Evolutionary conservation across 2,329 filamentous ascomycete genomes (phyloP).

Genomic region (Monilinia aucupariae): DNA sequence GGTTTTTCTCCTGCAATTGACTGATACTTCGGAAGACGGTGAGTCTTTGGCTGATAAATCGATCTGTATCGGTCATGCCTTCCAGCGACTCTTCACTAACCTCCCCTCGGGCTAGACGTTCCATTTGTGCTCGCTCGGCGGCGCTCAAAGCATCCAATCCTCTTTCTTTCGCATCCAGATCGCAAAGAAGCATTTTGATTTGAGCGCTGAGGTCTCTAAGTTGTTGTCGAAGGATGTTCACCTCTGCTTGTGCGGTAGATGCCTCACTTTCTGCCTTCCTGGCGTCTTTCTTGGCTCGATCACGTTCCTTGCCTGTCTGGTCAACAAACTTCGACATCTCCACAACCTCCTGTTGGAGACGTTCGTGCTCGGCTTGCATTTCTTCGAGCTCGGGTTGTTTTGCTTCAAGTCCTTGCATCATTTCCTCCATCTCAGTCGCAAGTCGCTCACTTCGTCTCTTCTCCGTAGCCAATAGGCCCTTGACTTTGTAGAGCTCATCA

Average conservation of each 20-base stretch:
- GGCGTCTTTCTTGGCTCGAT: constrained; percentile 69
- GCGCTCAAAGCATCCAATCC: constrained; percentile 65
- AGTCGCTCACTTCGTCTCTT: constrained; percentile 70
- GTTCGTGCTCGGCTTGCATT: constrained; percentile 71
- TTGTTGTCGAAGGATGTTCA: constrained; percentile 75
- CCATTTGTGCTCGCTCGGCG: constrained; percentile 68
- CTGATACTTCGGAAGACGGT: constrained; percentile 81
- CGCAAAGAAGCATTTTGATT: constrained; percentile 83
- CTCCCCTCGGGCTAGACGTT: constrained; percentile 72
- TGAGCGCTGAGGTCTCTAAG: constrained; percentile 85
- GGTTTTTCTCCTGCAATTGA: constrained; percentile 83
- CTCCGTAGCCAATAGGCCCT: constrained; percentile 68
- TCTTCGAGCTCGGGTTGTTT: constrained; percentile 87
- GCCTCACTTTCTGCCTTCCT: constrained; percentile 74
- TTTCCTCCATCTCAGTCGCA: constrained; percentile 72
- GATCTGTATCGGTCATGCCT: constrained; percentile 77
- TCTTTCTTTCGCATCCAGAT: constrained; percentile 75
- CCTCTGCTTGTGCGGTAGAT: constrained; percentile 58
- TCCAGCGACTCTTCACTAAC: constrained; percentile 64
- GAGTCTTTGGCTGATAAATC: constrained; percentile 84
- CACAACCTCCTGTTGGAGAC: constrained; percentile 72
- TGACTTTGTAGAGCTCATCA: constrained; percentile 60
- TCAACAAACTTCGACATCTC: constrained; percentile 84
- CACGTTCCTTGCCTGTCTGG: constrained; percentile 73
- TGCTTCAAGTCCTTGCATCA: constrained; percentile 77